Conservation (phyloP, 2,329 filamentous ascomycete genomes). For the Colletotrichum liaoningense region DNA sequence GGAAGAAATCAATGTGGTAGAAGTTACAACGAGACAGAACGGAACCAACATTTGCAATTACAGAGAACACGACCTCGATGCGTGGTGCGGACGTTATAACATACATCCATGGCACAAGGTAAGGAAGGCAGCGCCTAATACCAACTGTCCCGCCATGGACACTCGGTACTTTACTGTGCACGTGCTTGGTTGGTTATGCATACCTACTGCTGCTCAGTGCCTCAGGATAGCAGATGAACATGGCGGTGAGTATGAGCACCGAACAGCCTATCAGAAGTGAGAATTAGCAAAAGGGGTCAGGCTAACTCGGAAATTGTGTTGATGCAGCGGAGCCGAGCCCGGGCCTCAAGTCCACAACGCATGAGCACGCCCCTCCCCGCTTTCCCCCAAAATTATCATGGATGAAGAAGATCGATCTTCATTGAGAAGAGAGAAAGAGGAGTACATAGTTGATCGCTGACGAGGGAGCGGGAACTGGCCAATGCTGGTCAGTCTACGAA, state of each 20-base stretch:
- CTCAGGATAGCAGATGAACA: neutral
- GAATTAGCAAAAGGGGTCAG: neutral
- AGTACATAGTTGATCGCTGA: neutral
- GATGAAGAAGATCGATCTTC: neutral
- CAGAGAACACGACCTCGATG: neutral
- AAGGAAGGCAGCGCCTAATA: neutral
- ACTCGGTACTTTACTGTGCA: neutral
- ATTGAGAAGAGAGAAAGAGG: neutral
- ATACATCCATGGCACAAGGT: neutral
- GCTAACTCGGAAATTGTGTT: conserved; percentile 26
- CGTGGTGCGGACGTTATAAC: neutral
- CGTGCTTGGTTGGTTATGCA: no score
- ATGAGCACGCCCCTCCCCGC: neutral
- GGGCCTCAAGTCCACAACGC: neutral
- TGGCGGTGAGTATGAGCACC: neutral
- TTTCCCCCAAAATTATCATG: neutral
- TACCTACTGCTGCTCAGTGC: neutral
- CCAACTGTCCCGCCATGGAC: neutral
- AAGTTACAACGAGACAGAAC: neutral
- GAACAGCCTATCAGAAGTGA: neutral
- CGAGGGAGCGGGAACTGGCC: neutral
- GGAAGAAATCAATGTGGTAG: neutral
- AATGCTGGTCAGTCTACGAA: neutral
- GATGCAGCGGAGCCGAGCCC: conserved; percentile 23
- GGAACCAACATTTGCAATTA: neutral